These are phyloP conservation scores for Verticillium albo-atrum DNA, from an alignment of 2,329 filamentous ascomycete genomes.

Conservation along the genomic window DNA sequence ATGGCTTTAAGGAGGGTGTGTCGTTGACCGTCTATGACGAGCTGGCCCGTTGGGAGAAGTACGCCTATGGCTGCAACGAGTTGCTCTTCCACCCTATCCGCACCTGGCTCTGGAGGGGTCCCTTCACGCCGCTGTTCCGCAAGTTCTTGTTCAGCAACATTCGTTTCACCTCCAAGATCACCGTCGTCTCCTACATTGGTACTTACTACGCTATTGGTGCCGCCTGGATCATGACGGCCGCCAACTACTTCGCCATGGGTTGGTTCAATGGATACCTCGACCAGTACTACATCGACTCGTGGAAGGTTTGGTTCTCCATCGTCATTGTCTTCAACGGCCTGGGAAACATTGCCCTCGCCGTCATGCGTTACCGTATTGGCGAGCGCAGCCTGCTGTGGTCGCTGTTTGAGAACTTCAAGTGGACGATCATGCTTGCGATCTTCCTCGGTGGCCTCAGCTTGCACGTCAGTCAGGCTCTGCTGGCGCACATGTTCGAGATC, in stretches of 20 bases:
- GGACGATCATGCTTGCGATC: conserved; percentile 69
- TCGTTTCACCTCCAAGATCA: conserved; percentile 70
- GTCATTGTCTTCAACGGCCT: conserved; percentile 74
- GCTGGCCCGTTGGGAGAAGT: conserved; percentile 81
- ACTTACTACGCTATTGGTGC: conserved; percentile 77
- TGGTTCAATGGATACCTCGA: conserved; percentile 76
- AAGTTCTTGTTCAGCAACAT: conserved; percentile 70
- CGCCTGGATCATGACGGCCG: conserved; percentile 67
- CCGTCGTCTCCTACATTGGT: conserved; percentile 71
- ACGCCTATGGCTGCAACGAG: conserved; percentile 80
- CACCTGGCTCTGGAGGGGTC: conserved; percentile 68
- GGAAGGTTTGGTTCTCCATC: conserved; percentile 77
- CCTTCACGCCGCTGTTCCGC: conserved; percentile 75
- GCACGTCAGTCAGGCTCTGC: conserved; percentile 74
- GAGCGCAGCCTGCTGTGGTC: conserved; percentile 56
- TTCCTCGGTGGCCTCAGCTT: conserved; percentile 80
- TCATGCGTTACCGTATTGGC: conserved; percentile 68
- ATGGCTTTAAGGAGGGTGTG: conserved; percentile 80
- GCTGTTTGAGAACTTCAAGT: conserved; percentile 64
- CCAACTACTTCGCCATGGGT: conserved; percentile 72
- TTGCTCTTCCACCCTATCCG: conserved; percentile 74
- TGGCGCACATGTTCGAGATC: conserved; percentile 80
- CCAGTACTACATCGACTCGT: conserved; percentile 75
- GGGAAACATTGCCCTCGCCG: conserved; percentile 66
- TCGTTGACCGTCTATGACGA: conserved; percentile 83